phyloP scores from a whole-genome alignment of 2,329 filamentous ascomycete species.

The Fusarium clavum region DNA sequence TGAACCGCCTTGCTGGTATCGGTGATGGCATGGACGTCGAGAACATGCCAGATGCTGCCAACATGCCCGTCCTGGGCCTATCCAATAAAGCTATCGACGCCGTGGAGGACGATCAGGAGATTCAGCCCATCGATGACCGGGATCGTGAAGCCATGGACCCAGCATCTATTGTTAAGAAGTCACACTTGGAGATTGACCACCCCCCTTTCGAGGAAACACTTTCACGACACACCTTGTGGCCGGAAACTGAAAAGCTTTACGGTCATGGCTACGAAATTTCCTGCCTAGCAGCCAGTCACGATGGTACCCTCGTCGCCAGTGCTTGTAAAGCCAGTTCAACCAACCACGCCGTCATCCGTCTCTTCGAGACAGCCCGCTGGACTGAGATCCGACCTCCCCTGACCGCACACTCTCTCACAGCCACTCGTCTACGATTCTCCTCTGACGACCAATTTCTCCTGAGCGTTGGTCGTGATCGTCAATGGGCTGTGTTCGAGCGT shows the following conservation, averaged over 20 bases:
- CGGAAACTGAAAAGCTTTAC: slow-evolving; percentile 95
- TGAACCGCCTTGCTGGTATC: slow-evolving; percentile 75
- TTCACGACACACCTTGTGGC: slow-evolving; percentile 91
- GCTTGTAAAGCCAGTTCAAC: slow-evolving; percentile 92
- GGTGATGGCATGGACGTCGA: slow-evolving; percentile 53
- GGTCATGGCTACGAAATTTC: slow-evolving; percentile 98
- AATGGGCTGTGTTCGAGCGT: slow-evolving; percentile 85
- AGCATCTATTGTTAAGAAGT: slow-evolving; percentile 66
- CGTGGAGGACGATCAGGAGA: slow-evolving; percentile 62
- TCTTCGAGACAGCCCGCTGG: slow-evolving; percentile 91
- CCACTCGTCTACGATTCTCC: slow-evolving; percentile 85
- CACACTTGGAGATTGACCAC: slow-evolving; percentile 72
- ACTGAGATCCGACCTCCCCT: slow-evolving; percentile 87
- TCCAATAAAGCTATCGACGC: slow-evolving; percentile 91
- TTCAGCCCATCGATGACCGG: slow-evolving; percentile 57
- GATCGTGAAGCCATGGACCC: slow-evolving; percentile 67
- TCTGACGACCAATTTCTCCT: slow-evolving; percentile 78
- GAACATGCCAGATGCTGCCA: slow-evolving; percentile 84
- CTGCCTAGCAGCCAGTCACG: slow-evolving; percentile 80
- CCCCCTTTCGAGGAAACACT: slow-evolving; percentile 92
- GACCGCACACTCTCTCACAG: slow-evolving; percentile 86
- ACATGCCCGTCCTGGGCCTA: slow-evolving; percentile 93
- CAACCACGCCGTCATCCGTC: slow-evolving; percentile 92
- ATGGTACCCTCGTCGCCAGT: slow-evolving; percentile 83
- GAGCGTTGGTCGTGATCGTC: slow-evolving; percentile 90